phyloP scores from a whole-genome alignment of 2,329 filamentous ascomycete species.

The Aspergillus hiratsukae region DNA sequence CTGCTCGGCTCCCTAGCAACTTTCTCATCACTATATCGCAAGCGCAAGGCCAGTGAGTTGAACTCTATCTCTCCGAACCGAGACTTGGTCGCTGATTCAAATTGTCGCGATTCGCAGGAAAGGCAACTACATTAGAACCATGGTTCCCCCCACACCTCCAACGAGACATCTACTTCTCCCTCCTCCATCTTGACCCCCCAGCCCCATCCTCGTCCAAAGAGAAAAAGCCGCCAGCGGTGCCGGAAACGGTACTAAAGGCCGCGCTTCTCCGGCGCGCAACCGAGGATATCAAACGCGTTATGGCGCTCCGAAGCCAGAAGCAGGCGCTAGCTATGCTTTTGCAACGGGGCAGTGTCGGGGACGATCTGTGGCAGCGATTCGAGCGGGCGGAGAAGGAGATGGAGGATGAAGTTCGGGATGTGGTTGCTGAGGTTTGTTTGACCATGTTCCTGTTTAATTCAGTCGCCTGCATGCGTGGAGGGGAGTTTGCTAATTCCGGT shows the following conservation, averaged over 20 bases:
- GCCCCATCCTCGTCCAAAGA: constrained; percentile 45
- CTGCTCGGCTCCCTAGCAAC: constrained; percentile 83
- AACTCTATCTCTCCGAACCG: not conserved
- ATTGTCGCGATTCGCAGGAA: constrained; percentile 47
- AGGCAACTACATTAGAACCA: constrained; percentile 79
- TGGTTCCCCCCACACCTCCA: constrained; percentile 92
- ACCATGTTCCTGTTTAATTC: not conserved
- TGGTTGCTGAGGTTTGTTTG: constrained; percentile 74
- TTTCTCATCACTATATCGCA: constrained; percentile 89
- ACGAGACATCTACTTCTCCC: constrained; percentile 89
- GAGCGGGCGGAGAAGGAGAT: constrained; percentile 92
- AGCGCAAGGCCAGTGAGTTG: constrained; percentile 74
- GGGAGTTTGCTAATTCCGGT: not conserved
- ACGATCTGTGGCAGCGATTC: constrained; percentile 94
- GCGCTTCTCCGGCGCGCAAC: constrained; percentile 83
- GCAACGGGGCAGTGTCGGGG: constrained; percentile 87
- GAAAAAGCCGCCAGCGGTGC: constrained; percentile 66
- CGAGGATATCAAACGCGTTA: constrained; percentile 88
- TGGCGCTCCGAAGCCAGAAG: constrained; percentile 84
- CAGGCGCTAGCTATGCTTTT: constrained; percentile 77
- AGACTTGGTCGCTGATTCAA: constrained; percentile 11
- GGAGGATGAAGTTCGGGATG: constrained; percentile 90
- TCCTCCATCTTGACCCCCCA: constrained; percentile 71
- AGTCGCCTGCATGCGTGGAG: not conserved
- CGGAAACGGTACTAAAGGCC: constrained; percentile 80